Evolutionary conservation across 805 yeast species (phyloP).

Genomic region (Saturnispora kantuleensis): DNA sequence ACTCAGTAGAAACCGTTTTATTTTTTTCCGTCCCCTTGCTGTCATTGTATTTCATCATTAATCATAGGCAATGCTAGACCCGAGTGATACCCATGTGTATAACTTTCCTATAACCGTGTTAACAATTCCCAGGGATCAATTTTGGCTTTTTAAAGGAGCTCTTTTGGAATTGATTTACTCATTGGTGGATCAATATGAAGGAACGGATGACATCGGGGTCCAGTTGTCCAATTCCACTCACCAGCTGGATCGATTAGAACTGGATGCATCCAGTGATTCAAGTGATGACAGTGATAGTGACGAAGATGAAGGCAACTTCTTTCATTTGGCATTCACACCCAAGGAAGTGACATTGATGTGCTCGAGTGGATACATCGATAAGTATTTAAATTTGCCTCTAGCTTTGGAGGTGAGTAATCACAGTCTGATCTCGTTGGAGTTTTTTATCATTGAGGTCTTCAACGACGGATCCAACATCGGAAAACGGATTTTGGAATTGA

Average conservation of each 20-base stretch:
- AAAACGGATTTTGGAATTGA: conserved; percentile 43
- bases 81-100: conserved; percentile 35
- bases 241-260: conserved; percentile 4
- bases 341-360: conserved; percentile 55
- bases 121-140: conserved; percentile 42
- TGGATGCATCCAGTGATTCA: not conserved
- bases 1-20: too few species aligned
- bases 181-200: conserved; percentile 25
- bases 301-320: conserved; percentile 36
- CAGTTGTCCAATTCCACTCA: conserved; percentile 7
- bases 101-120: conserved; percentile 37
- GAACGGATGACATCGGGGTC: conserved; percentile 6
- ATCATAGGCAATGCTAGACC: conserved; percentile 10
- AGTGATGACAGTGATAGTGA: conserved; percentile 2
- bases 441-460: conserved; percentile 47
- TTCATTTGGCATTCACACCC: conserved; percentile 54
- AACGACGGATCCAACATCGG: conserved; percentile 49
- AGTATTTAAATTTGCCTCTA: conserved; percentile 33
- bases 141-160: conserved; percentile 45
- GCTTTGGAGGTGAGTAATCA: conserved; percentile 26
- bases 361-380: conserved; percentile 29
- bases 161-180: conserved; percentile 37
- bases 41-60: not conserved
- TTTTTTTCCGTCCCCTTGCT: not conserved
- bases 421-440: conserved; percentile 34